Base-by-base conservation (phyloP, 352 stramenopile species). In the Phytophthora tentaculata region DNA sequence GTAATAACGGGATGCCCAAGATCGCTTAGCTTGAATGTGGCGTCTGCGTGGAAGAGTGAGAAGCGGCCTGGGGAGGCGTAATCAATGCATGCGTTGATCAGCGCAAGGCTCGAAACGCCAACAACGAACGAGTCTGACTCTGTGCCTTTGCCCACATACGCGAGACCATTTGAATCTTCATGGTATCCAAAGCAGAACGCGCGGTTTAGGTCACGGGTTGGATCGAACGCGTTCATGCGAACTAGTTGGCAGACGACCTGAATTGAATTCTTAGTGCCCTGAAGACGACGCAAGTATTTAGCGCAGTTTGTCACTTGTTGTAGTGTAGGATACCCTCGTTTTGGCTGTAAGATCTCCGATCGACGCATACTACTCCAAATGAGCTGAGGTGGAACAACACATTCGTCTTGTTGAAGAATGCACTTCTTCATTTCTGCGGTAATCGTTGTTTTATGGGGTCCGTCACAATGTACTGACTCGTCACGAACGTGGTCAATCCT, bases 381-480 rank as follows among this genome's bases (percentile, higher is more conserved):
- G 0, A 67, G 26, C n/a, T 56, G 50, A 12, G 51, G 52, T 69
- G 61, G 32, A 26, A 68, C 23, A 5, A 16, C 51, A 22, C 60
- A 61, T 16, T 67, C 60, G 19, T 67, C 43, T 41, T 61, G 50
- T n/a, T 67, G 50, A 2, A 67, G 44, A 41, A 61, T 56, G 23
- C 19, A 51, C 23, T 56, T 41, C 19, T 67, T 67, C 60, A 56
- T 61, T n/a, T 24, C 54, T 53, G n/a, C 32, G 2, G 49, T 50
- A 19, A 60, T 48, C 1, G 7, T 28, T 13, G 37, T 10, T 48
- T 59, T 53, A 28, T 45, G 45, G 1, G 35, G 16, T 24, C 41
- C 41, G 41, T 23, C 17, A 23, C 16, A 48, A 23, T 48, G 1
- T 3, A 48, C n/a, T 10, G 16, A 8, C n/a, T 2, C 41, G n/a